Evolutionary conservation across 2,329 filamentous ascomycete species (phyloP).

Genomic region (Colletotrichum eremochloae): DNA sequence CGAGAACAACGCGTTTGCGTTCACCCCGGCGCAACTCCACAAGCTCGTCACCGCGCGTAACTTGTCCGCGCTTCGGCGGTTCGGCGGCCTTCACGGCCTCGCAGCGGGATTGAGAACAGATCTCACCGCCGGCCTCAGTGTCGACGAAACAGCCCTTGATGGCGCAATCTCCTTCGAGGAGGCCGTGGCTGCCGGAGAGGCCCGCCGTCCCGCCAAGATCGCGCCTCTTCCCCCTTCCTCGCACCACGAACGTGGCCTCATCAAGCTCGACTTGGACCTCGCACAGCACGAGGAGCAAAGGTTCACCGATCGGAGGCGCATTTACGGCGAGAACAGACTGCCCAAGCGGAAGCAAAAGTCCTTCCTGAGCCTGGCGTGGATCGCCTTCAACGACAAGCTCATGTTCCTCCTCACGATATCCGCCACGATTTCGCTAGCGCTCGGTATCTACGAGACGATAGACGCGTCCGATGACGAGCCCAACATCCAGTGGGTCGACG

Average conservation of each 20-base stretch:
- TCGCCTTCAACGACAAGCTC: slow-evolving; percentile 86
- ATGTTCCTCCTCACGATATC: slow-evolving; percentile 79
- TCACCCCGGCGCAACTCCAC: slow-evolving; percentile 66
- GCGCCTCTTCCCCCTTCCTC: slow-evolving; percentile 46
- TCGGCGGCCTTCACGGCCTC: slow-evolving; percentile 68
- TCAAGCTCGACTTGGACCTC: slow-evolving; percentile 41
- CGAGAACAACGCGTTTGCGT: slow-evolving; percentile 65
- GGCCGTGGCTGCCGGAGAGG: slow-evolving; percentile 56
- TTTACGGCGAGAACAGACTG: slow-evolving; percentile 78
- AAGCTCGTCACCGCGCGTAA: slow-evolving; percentile 66
- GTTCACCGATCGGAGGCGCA: slow-evolving; percentile 74
- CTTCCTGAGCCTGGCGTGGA: slow-evolving; percentile 79
- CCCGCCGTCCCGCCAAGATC: slow-evolving; percentile 48
- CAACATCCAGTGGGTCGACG: slow-evolving; percentile 84
- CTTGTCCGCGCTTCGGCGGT: slow-evolving; percentile 61
- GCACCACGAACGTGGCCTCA: slow-evolving; percentile 32
- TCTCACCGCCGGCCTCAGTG: slow-evolving; percentile 60
- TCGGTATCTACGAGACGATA: slow-evolving; percentile 81
- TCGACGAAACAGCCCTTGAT: slow-evolving; percentile 62
- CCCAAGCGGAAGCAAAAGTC: slow-evolving; percentile 78
- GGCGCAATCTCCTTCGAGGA: slow-evolving; percentile 63
- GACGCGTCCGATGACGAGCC: slow-evolving; percentile 63
- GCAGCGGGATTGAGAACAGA: slow-evolving; percentile 65
- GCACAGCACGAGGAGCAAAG: slow-evolving; percentile 39
- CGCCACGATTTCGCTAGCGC: slow-evolving; percentile 78